phyloP scores from a whole-genome alignment of 2,329 filamentous ascomycete species.

The Colletotrichum paranaense region DNA sequence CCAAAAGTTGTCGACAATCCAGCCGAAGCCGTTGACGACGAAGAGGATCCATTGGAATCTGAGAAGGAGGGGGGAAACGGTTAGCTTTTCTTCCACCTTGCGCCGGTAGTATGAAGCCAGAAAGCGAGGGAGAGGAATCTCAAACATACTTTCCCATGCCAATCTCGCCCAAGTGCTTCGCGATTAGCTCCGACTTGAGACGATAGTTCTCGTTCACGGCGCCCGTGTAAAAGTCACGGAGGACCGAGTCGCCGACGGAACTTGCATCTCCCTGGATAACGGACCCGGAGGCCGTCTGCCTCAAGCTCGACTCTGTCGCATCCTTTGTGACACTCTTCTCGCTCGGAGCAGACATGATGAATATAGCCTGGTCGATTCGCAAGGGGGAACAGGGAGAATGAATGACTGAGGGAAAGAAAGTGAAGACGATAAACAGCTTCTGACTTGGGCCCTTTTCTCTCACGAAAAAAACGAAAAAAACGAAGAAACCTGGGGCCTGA shows the following conservation, averaged over 20 bases:
- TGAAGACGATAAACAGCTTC: background rate
- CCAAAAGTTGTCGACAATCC: slow-evolving; percentile 57
- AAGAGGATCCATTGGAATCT: slow-evolving; percentile 57
- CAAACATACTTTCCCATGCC: slow-evolving; percentile 48
- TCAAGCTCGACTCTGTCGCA: slow-evolving; percentile 9
- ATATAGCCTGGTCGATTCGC: background rate
- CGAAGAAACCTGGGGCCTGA: slow-evolving; percentile 7
- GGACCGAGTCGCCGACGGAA: slow-evolving; percentile 41
- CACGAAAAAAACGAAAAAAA: slow-evolving; percentile 36
- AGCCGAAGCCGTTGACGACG: slow-evolving; percentile 58
- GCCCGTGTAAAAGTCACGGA: slow-evolving; percentile 51
- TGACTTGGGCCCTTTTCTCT: slow-evolving; percentile 11
- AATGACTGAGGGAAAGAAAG: no score
- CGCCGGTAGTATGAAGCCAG: background rate
- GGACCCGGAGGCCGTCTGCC: slow-evolving; percentile 21
- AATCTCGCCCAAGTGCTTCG: slow-evolving; percentile 43
- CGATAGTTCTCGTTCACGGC: slow-evolving; percentile 45
- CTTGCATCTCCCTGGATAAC: slow-evolving; percentile 21
- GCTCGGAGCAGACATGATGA: slow-evolving; percentile 20
- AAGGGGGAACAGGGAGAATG: no score
- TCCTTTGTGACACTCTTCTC: slow-evolving; percentile 28
- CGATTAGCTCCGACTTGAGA: slow-evolving; percentile 47
- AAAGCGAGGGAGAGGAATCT: background rate
- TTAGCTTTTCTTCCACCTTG: background rate
- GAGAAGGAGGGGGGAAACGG: background rate